Conservation (phyloP, 2,329 filamentous ascomycete species). For the Calonectria pauciramosa region DNA sequence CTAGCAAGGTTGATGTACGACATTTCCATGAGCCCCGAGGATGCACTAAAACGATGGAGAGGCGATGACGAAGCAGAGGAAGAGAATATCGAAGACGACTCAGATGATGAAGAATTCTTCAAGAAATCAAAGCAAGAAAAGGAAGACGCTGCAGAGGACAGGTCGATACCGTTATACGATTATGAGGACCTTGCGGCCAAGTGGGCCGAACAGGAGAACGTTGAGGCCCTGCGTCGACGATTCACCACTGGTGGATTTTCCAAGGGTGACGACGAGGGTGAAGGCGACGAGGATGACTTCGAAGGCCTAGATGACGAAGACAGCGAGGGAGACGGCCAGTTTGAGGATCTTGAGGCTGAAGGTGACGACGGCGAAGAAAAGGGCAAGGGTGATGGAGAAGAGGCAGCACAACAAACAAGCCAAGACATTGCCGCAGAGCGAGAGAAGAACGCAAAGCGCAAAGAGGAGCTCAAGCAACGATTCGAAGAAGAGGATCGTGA, state of each 20-base stretch:
- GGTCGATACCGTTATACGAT: constrained; percentile 82
- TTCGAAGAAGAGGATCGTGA: constrained; percentile 99
- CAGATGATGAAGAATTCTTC: constrained; percentile 75
- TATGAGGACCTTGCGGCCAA: constrained; percentile 86
- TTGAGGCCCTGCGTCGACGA: constrained; percentile 79
- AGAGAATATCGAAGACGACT: constrained; percentile 70
- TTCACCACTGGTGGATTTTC: constrained; percentile 79
- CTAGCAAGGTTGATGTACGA: constrained; percentile 93
- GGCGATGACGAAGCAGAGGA: constrained; percentile 71
- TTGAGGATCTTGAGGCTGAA: constrained; percentile 73
- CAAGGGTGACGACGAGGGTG: constrained; percentile 48
- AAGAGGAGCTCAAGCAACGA: constrained; percentile 93
- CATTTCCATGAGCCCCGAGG: constrained; percentile 78
- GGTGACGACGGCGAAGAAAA: constrained; percentile 78
- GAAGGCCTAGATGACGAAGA: constrained; percentile 62
- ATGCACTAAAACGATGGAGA: constrained; percentile 85
- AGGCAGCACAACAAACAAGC: constrained; percentile 58
- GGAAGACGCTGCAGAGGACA: constrained; percentile 83
- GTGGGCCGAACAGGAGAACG: constrained; percentile 84
- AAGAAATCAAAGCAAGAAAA: constrained; percentile 73
- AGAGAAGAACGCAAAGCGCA: constrained; percentile 89
- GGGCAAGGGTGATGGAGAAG: constrained; percentile 67
- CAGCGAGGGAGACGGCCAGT: constrained; percentile 69
- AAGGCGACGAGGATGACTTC: constrained; percentile 60
- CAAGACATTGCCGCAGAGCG: constrained; percentile 86